Percentiles rank a stretch among this genome's conserved stretches.
phyloP scores from a whole-genome alignment of 345 rosid species.

The Heritiera littoralis region DNA sequence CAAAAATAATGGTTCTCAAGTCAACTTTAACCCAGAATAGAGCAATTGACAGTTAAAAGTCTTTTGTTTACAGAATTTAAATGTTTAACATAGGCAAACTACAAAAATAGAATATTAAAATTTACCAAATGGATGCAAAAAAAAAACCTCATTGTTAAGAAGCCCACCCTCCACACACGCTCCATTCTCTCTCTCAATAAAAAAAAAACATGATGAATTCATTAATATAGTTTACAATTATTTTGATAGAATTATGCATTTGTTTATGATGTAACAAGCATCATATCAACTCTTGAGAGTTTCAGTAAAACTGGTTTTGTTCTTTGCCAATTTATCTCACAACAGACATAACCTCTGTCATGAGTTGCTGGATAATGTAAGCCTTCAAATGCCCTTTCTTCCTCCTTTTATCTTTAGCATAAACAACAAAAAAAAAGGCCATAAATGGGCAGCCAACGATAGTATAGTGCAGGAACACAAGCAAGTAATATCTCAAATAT shows the following conservation, averaged over 20 bases:
- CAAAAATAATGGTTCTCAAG: neutral
- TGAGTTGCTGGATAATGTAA: too few species aligned
- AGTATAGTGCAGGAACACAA: neutral
- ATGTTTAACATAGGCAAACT: neutral
- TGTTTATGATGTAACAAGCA: neutral
- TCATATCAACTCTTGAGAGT: neutral
- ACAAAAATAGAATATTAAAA: neutral
- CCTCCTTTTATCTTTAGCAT: neutral
- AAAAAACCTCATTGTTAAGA: slow-evolving; percentile 3
- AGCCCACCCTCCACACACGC: too few species aligned
- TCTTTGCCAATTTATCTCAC: too few species aligned
- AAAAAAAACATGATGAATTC: neutral
- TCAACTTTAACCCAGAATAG: neutral
- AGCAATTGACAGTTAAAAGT: neutral
- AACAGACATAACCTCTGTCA: too few species aligned
- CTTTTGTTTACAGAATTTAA: neutral
- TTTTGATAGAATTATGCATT: neutral
- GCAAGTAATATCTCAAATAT: neutral
- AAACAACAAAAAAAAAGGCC: neutral
- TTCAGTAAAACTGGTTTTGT: too few species aligned
- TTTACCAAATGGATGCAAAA: neutral
- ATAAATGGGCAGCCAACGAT: neutral
- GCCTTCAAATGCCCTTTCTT: too few species aligned
- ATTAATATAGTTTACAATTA: neutral
- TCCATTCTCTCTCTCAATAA: too few species aligned